phyloP scores from a whole-genome alignment of 441 rosid species.

The Populus hybrid region DNA sequence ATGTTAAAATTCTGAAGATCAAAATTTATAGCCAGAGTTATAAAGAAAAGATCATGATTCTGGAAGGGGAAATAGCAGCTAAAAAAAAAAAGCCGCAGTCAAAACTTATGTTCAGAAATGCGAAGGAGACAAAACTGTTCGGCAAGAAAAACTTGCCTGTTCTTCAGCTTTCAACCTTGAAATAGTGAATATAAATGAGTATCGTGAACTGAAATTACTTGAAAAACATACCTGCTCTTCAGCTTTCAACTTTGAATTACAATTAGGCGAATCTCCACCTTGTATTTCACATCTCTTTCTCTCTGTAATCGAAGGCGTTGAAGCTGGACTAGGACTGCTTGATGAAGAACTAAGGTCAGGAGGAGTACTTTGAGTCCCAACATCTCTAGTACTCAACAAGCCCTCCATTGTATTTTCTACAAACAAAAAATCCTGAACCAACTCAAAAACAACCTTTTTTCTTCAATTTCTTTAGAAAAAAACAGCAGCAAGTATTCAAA shows the following conservation, averaged over 20 bases:
- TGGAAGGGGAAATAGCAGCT: not conserved
- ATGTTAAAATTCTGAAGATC: conserved; percentile 19
- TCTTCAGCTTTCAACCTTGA: not conserved
- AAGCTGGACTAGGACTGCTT: conserved; percentile 64
- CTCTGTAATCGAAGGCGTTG: conserved; percentile 73
- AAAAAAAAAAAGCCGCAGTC: not conserved
- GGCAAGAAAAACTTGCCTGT: not conserved
- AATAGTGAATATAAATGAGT: not conserved
- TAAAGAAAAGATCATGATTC: not conserved
- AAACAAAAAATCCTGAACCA: not conserved
- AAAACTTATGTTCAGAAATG: not conserved
- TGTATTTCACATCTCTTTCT: conserved; percentile 47
- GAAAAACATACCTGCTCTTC: conserved; percentile 54
- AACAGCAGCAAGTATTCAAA: not conserved
- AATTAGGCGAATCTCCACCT: conserved; percentile 48
- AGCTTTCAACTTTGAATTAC: conserved; percentile 33
- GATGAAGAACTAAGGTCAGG: conserved; percentile 43
- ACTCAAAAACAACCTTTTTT: not conserved
- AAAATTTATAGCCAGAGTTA: not conserved
- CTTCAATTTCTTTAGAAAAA: not conserved
- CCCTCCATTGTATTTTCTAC: conserved; percentile 50
- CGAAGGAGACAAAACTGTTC: not conserved
- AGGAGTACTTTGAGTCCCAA: conserved; percentile 82
- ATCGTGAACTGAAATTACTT: not conserved
- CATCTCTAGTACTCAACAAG: conserved; percentile 55